Evolutionary conservation across 768 basidiomycete species (phyloP), one percentile per base, ranked within the genome.

Genomic region (Lentinula sp.): DNA sequence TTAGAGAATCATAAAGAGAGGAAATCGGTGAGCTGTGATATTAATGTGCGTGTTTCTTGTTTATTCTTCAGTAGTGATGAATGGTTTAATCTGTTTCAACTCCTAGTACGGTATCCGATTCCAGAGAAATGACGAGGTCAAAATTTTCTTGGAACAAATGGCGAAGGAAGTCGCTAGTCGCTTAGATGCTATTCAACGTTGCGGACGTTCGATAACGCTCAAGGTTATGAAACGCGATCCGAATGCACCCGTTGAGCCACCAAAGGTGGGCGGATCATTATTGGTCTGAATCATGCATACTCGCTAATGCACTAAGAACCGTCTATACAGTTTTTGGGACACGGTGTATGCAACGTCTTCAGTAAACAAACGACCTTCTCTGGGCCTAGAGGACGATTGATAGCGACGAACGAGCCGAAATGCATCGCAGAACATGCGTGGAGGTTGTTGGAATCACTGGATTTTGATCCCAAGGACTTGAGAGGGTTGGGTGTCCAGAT

Each of bases 101-200:
- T 15, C 28, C 4, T 59, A 97, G 95, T 99, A 98, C 70, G 97
- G 94, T 0, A 97, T 99, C 59, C 87, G 97, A 3, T 98, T 98
- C 71, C 84, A 89, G 67, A 85, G 85, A 60, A 80, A 86, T 60
- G 86, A 86, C 40, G 88, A 97, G 69, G 93, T 91, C 5, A 87
- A 93, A 69, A 73, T 75, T 2, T 97, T 96, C 67, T 74, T 97
- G 6, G 77, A 76, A 52, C 85, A 88, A 62, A 83, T 99, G 76
- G 87, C 88, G 0, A 79, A 76, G 34, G 93, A 95, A 70, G 89
- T 96, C 2, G 75, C 87, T 21, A 82, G 79, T 59, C 78, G 94
- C 5, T 74, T 98, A 67, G 79, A 89, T 46, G 81, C 79, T 18
- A 77, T 89, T 46, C 78, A 81, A 32, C 85, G 89, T 80, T 75